A percentile compares a stretch with the other conserved stretches of the same genome.
Conservation (phyloP, 179 eudicot genomes). For the Heliamphora pulchella region DNA sequence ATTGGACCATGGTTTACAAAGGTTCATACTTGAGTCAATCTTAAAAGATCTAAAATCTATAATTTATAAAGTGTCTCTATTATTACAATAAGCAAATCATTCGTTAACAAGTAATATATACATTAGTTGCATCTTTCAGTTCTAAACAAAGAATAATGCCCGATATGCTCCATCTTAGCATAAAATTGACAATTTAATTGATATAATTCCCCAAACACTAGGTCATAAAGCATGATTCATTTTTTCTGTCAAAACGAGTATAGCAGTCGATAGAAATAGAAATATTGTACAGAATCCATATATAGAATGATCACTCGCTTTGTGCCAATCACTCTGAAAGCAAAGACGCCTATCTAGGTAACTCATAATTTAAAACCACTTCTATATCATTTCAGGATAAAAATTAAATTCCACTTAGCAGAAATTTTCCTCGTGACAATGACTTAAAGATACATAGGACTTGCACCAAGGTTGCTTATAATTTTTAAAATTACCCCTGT, state of each 20-base stretch:
- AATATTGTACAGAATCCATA: neutral
- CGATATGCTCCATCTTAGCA: neutral
- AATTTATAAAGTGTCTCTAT: neutral
- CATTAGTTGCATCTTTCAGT: neutral
- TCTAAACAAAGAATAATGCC: neutral
- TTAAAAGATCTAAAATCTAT: neutral
- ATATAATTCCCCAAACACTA: neutral
- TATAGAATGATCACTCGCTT: neutral
- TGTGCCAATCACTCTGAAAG: neutral
- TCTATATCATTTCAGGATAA: neutral
- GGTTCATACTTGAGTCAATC: neutral
- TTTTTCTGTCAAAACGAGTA: neutral
- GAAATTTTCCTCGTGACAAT: constrained; percentile 3
- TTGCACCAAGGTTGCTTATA: neutral
- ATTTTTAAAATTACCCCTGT: neutral
- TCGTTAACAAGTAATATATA: neutral
- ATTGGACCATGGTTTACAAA: neutral
- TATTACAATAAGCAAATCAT: neutral
- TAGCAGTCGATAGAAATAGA: neutral
- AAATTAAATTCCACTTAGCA: neutral
- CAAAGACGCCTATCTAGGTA: neutral
- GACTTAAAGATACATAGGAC: neutral
- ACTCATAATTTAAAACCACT: neutral
- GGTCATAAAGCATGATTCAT: neutral
- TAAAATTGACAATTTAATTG: neutral